Percentiles rank a stretch among this genome's conserved stretches.
Conservation (phyloP, 2,329 filamentous ascomycete genomes). For the Aspergillus novofumigatus region DNA sequence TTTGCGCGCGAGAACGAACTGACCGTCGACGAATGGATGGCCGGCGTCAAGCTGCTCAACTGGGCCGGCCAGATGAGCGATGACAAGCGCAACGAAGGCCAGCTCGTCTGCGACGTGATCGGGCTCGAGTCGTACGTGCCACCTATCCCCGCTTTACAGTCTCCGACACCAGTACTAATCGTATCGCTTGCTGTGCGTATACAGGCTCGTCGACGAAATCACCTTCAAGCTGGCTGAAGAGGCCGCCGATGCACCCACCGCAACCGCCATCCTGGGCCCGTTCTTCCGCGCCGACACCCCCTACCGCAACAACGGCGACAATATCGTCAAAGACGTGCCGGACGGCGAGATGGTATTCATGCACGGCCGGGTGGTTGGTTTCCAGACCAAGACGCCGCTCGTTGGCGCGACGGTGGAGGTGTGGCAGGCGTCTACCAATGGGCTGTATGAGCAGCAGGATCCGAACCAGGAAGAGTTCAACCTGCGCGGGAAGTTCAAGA, state of each 20-base stretch:
- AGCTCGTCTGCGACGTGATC: slow-evolving; percentile 56
- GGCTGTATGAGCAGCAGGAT: slow-evolving; percentile 70
- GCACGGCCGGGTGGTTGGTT: slow-evolving; percentile 59
- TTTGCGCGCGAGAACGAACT: slow-evolving; percentile 57
- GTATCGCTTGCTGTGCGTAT: not conserved
- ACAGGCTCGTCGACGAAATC: slow-evolving; percentile 70
- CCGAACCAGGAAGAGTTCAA: slow-evolving; percentile 67
- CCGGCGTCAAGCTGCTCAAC: slow-evolving; percentile 55
- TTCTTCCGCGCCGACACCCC: slow-evolving; percentile 78
- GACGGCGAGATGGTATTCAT: slow-evolving; percentile 58
- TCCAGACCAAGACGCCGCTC: slow-evolving; percentile 60
- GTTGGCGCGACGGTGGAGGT: slow-evolving; percentile 66
- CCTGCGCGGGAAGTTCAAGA: slow-evolving; percentile 67
- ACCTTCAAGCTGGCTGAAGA: slow-evolving; percentile 61
- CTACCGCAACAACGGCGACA: slow-evolving; percentile 62
- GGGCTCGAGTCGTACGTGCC: slow-evolving; percentile 52
- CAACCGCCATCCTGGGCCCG: slow-evolving; percentile 76
- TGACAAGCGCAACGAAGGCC: slow-evolving; percentile 60
- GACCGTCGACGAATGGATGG: slow-evolving; percentile 57
- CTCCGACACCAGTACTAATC: not conserved
- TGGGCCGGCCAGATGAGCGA: slow-evolving; percentile 61
- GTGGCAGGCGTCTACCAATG: slow-evolving; percentile 76
- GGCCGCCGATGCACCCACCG: slow-evolving; percentile 55
- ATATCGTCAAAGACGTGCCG: slow-evolving; percentile 52
- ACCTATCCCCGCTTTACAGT: not conserved